phyloP scores from a whole-genome alignment of 2,329 filamentous ascomycete genomes.

The Phoma sp. region DNA sequence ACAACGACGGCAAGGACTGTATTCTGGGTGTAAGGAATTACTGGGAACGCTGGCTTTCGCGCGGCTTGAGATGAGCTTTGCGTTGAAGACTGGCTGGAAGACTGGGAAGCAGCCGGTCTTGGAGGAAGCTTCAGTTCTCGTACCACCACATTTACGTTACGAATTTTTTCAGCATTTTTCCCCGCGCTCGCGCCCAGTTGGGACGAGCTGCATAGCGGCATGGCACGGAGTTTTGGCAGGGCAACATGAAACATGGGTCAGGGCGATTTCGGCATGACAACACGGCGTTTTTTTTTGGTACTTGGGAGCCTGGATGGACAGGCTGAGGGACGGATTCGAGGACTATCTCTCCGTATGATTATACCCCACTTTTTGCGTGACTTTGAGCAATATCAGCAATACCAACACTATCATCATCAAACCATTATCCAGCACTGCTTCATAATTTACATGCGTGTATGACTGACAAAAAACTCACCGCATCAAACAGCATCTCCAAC shows the following conservation, averaged over 20 bases:
- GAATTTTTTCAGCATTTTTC: slow-evolving; percentile 6
- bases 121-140: not conserved
- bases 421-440: not conserved
- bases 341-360: slow-evolving; percentile 23
- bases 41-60: slow-evolving; percentile 65
- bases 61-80: slow-evolving; percentile 37
- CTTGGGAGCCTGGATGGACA: slow-evolving; percentile 9
- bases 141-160: not conserved
- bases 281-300: slow-evolving; percentile 32
- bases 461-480: too few species aligned
- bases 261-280: slow-evolving; percentile 22
- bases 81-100: not conserved
- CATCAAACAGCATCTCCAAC: too few species aligned
- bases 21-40: slow-evolving; percentile 64
- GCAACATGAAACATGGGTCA: slow-evolving; percentile 6
- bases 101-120: too few species aligned
- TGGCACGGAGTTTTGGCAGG: slow-evolving; percentile 21
- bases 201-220: slow-evolving; percentile 23
- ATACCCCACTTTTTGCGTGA: slow-evolving; percentile 24
- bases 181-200: slow-evolving; percentile 1
- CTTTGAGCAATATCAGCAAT: not conserved
- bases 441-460: too few species aligned
- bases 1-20: slow-evolving; percentile 66
- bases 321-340: slow-evolving; percentile 4
- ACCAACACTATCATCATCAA: not conserved